A percentile compares a stretch with the other conserved stretches of the same genome.
Conservation (phyloP, 1,284 basidiomycete species). For the Earliella scabrosa region DNA sequence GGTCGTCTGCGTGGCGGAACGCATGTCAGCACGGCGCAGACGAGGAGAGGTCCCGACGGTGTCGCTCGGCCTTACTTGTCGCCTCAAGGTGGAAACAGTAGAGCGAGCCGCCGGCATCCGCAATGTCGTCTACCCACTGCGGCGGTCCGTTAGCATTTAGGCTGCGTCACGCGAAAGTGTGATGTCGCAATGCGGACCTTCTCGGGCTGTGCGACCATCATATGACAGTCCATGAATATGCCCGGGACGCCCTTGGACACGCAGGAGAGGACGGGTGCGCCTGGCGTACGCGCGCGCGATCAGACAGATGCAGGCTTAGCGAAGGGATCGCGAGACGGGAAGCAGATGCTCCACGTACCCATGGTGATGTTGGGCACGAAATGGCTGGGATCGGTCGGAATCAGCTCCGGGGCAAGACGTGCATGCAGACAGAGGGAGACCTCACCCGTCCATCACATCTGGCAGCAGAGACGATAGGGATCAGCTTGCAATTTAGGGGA, state of each 20-base stretch:
- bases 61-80: constrained; percentile 64
- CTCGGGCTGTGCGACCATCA: constrained; percentile 98
- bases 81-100: constrained; percentile 99
- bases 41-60: neutral
- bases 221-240: constrained; percentile 99
- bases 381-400: constrained; percentile 59
- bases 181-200: constrained; percentile 64
- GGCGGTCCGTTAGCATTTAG: neutral
- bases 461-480: constrained; percentile 8
- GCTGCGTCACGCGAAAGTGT: too few species aligned
- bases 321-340: neutral
- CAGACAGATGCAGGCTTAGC: constrained; percentile 20
- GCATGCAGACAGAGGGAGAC: neutral
- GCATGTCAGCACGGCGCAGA: neutral
- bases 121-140: constrained; percentile 96
- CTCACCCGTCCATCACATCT: constrained; percentile 97
- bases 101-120: constrained; percentile 91
- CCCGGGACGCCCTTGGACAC: constrained; percentile 91
- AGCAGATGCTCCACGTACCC: constrained; percentile 51
- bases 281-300: constrained; percentile 44
- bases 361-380: constrained; percentile 99
- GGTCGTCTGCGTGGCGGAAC: constrained; percentile 57
- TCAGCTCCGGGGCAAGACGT: constrained; percentile 17
- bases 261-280: constrained; percentile 87
- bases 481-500: neutral